These are phyloP conservation scores for Metschnikowia continentalis DNA, from an alignment of 805 yeast genomes.

Conservation along the genomic window DNA sequence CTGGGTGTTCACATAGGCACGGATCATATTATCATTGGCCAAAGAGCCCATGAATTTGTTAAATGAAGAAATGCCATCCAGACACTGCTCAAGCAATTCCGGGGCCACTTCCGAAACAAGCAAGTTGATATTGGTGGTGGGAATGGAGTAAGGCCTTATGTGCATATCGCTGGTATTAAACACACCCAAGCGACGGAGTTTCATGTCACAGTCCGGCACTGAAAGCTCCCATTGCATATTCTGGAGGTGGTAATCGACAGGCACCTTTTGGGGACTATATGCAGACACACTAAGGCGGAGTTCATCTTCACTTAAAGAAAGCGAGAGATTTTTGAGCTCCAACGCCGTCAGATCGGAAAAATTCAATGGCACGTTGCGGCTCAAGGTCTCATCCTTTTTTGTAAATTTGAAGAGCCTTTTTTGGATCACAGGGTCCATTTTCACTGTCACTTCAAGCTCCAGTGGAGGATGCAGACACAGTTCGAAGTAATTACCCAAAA, in stretches of 20 bases:
- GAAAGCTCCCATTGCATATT: conserved; percentile 26
- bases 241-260: conserved; percentile 12
- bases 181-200: conserved; percentile 21
- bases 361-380: not conserved
- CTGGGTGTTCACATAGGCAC: not conserved
- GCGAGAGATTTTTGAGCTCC: not conserved
- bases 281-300: not conserved
- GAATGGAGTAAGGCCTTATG: conserved; percentile 14
- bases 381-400: not conserved
- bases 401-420: not conserved
- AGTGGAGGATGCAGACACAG: not conserved
- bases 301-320: not conserved
- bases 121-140: conserved; percentile 20
- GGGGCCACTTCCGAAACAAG: conserved; percentile 18
- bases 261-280: not conserved
- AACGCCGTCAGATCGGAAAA: not conserved
- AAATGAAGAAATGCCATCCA: conserved; percentile 18
- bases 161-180: conserved; percentile 19
- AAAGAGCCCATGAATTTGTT: conserved; percentile 20
- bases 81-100: conserved; percentile 19
- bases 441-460: not conserved
- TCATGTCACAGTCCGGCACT: conserved; percentile 23
- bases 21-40: conserved; percentile 14
- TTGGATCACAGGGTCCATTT: conserved; percentile 2
- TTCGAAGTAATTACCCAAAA: not conserved